A percentile compares a stretch with the other conserved stretches of the same genome.
These are phyloP conservation scores for Xenoacremonium recifei DNA, from an alignment of 2,329 filamentous ascomycete species.

Conservation along the genomic window DNA sequence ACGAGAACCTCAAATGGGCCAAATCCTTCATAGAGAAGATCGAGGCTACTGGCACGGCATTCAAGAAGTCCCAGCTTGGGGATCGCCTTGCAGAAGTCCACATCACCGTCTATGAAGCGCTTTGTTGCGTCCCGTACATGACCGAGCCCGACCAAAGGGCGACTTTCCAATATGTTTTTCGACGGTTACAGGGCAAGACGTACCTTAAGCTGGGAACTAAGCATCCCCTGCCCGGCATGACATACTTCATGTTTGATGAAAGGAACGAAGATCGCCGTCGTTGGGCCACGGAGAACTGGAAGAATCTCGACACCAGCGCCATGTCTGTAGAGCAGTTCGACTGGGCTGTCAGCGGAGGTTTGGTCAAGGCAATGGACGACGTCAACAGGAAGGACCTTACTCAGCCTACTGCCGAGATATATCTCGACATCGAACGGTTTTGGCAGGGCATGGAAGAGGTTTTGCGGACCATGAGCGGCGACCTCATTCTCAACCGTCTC, in stretches of 20 bases:
- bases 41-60: conserved; percentile 44
- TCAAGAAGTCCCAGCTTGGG: conserved; percentile 47
- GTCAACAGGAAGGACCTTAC: conserved; percentile 50
- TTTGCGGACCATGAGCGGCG: conserved; percentile 68
- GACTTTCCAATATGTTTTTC: conserved; percentile 80
- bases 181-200: conserved; percentile 68
- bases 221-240: conserved; percentile 76
- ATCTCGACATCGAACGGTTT: conserved; percentile 62
- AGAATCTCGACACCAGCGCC: conserved; percentile 52
- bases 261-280: conserved; percentile 55
- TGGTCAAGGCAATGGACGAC: conserved; percentile 64
- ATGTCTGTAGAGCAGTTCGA: conserved; percentile 77
- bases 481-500: conserved; percentile 74
- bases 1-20: conserved; percentile 56
- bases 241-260: conserved; percentile 71
- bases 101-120: conserved; percentile 80
- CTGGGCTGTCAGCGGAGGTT: conserved; percentile 76
- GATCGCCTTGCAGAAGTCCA: conserved; percentile 58
- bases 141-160: conserved; percentile 48
- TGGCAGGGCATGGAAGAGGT: conserved; percentile 79
- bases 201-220: conserved; percentile 73
- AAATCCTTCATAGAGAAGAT: conserved; percentile 53
- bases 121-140: conserved; percentile 82
- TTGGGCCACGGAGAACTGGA: conserved; percentile 40
- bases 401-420: conserved; percentile 32